These are phyloP conservation scores for Lasiodiplodia theobromae DNA, from an alignment of 2,329 filamentous ascomycete genomes.

Conservation along the genomic window DNA sequence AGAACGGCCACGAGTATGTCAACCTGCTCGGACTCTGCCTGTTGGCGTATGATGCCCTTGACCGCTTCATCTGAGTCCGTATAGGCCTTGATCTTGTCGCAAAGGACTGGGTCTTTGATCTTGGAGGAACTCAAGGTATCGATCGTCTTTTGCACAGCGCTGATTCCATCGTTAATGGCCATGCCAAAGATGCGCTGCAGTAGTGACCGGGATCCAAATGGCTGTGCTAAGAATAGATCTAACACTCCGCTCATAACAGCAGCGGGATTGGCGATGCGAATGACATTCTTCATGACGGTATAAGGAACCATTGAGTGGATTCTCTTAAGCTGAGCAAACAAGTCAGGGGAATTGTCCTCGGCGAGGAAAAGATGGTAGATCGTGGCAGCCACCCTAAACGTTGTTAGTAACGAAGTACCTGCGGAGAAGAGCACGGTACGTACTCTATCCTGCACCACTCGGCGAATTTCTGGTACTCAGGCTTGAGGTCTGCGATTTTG, in stretches of 20 bases:
- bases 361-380: constrained; percentile 97
- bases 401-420: not conserved
- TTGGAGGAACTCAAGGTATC: constrained; percentile 73
- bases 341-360: constrained; percentile 95
- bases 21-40: constrained; percentile 75
- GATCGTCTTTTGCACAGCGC: constrained; percentile 84
- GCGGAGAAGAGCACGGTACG: constrained; percentile 31
- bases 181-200: constrained; percentile 94
- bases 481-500: constrained; percentile 84
- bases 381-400: constrained; percentile 77
- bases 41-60: constrained; percentile 75
- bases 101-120: constrained; percentile 81
- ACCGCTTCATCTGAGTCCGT: constrained; percentile 75
- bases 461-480: constrained; percentile 97
- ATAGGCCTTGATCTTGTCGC: constrained; percentile 82
- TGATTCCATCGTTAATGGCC: constrained; percentile 89
- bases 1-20: constrained; percentile 88
- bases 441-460: constrained; percentile 95
- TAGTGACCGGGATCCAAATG: constrained; percentile 86
- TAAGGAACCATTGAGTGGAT: constrained; percentile 97
- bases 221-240: constrained; percentile 94
- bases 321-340: constrained; percentile 91
- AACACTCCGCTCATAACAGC: constrained; percentile 96
- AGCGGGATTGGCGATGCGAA: constrained; percentile 93
- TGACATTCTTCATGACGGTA: constrained; percentile 92